A percentile compares a stretch with the other conserved stretches of the same genome.
Conservation (phyloP, 75 land plant genomes). For the Pseudotsuga menziesii region DNA sequence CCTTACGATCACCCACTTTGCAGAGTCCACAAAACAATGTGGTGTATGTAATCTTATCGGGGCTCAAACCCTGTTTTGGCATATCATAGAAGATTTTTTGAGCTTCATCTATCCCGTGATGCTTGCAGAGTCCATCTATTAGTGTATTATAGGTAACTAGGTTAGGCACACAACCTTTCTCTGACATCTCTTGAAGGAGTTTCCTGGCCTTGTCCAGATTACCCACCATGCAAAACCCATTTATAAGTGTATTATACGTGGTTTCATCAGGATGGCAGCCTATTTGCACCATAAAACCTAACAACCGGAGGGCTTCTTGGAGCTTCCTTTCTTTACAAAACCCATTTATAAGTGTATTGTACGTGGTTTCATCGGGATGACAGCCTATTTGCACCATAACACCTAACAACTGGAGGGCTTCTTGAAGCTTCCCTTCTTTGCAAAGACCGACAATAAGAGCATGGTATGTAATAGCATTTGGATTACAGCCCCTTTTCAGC, state of each 20-base stretch:
- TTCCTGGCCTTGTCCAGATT: slow-evolving; percentile 12
- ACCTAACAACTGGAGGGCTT: slow-evolving; percentile 6
- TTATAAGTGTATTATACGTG: slow-evolving; percentile 32
- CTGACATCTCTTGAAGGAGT: slow-evolving; percentile 14
- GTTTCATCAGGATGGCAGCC: slow-evolving; percentile 23
- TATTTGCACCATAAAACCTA: slow-evolving; percentile 4
- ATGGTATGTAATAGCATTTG: slow-evolving; percentile 9
- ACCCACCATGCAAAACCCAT: slow-evolving; percentile 25
- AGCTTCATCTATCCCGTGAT: slow-evolving; percentile 16
- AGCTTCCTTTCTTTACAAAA: slow-evolving; percentile 13
- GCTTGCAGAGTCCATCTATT: slow-evolving; percentile 3
- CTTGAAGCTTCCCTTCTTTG: slow-evolving; percentile 6
- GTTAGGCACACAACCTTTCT: slow-evolving; percentile 5
- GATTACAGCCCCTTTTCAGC: slow-evolving; percentile 12
- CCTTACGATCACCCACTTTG: slow-evolving; percentile 16
- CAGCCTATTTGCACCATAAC: slow-evolving; percentile 8
- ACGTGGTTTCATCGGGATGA: slow-evolving; percentile 4
- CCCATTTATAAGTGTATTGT: slow-evolving; percentile 17
- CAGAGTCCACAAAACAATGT: slow-evolving; percentile 19
- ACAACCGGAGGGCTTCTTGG: slow-evolving; percentile 9
- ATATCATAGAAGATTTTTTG: slow-evolving; percentile 17
- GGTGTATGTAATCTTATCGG: slow-evolving; percentile 23
- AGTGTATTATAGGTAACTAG: slow-evolving; percentile 15
- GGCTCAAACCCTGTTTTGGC: slow-evolving; percentile 9
- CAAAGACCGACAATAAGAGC: slow-evolving; percentile 14